phyloP scores from a whole-genome alignment of 441 rosid species.

The Euphorbia celastroides region DNA sequence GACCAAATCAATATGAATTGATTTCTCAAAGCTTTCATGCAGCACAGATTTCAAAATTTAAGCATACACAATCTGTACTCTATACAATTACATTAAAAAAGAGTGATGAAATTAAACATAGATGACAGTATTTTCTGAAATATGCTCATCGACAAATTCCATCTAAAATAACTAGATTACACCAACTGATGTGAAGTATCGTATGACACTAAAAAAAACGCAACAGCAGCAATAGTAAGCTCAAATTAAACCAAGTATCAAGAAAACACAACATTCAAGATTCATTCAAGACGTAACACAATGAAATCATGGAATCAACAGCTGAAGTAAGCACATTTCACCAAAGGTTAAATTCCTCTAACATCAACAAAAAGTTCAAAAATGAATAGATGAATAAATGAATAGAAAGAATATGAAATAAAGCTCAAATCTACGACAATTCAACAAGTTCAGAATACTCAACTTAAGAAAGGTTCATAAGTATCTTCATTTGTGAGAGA shows the following conservation, averaged over 20 bases:
- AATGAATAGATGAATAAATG: neutral
- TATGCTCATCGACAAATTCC: neutral
- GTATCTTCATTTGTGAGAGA: conserved; percentile 76
- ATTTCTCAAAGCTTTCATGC: neutral
- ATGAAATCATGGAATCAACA: neutral
- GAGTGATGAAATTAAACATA: neutral
- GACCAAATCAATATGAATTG: neutral
- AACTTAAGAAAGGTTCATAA: conserved; percentile 98
- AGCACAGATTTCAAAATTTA: neutral
- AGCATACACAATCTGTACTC: neutral
- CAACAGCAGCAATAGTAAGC: neutral
- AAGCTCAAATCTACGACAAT: neutral
- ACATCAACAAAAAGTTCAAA: neutral
- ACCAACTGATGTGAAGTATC: neutral
- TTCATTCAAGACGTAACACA: neutral
- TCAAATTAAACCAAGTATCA: neutral
- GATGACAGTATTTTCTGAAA: neutral
- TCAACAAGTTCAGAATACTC: conserved; percentile 24
- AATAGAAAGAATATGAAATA: neutral
- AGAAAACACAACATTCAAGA: neutral
- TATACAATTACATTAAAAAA: neutral
- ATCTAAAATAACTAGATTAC: neutral
- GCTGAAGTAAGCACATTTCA: neutral
- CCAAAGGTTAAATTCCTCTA: neutral
- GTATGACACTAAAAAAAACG: neutral